These are phyloP conservation scores for Fonsecaea erecta DNA, from an alignment of 2,329 filamentous ascomycete species.

Conservation along the genomic window DNA sequence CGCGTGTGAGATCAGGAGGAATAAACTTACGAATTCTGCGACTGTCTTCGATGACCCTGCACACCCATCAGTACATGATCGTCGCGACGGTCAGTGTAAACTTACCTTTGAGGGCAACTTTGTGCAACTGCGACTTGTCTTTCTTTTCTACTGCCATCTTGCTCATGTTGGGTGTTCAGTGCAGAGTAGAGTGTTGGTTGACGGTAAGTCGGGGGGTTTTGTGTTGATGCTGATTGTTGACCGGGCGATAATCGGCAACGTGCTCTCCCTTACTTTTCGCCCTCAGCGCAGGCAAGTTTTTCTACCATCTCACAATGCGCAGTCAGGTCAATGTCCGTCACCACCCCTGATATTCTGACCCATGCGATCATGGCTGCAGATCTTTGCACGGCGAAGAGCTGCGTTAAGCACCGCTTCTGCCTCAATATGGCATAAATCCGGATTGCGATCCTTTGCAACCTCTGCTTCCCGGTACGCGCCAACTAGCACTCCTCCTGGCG, in stretches of 20 bases:
- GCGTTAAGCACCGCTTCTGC: constrained; percentile 32
- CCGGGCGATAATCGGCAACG: constrained; percentile 21
- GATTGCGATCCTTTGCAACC: constrained; percentile 41
- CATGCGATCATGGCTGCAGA: constrained; percentile 39
- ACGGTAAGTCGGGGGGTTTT: constrained; percentile 9
- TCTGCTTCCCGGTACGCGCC: constrained; percentile 38
- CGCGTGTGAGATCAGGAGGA: not conserved
- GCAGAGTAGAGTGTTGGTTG: constrained; percentile 1
- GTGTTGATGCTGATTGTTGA: constrained; percentile 28
- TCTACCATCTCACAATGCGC: not conserved
- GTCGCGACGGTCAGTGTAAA: not conserved
- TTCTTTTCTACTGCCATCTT: constrained; percentile 48
- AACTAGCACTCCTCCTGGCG: constrained; percentile 44
- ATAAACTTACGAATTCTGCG: constrained; percentile 81
- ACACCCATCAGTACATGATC: constrained; percentile 14
- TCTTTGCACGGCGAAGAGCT: constrained; percentile 38
- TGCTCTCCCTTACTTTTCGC: not conserved
- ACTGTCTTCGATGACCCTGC: constrained; percentile 79
- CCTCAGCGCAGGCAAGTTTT: not conserved
- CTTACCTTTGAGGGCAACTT: constrained; percentile 71
- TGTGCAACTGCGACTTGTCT: constrained; percentile 88
- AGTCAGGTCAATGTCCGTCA: constrained; percentile 7
- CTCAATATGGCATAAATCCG: constrained; percentile 8
- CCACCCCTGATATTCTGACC: constrained; percentile 22
- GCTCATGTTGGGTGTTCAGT: constrained; percentile 10